These are phyloP conservation scores for Coprinopsis strossmayeri DNA, from an alignment of 768 basidiomycete genomes.

Conservation along the genomic window DNA sequence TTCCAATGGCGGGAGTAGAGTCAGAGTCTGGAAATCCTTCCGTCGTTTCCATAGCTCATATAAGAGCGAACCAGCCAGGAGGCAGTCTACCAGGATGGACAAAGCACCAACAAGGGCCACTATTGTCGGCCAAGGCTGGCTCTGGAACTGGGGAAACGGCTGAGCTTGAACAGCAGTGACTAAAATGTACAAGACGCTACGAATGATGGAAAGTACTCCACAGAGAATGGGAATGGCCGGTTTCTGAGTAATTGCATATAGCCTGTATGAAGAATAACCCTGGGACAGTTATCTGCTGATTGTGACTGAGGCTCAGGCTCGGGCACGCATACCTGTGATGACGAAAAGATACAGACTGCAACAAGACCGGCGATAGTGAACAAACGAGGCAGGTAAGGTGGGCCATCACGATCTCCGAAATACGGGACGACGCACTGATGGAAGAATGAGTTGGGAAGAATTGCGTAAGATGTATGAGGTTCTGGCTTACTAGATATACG, in stretches of 20 bases:
- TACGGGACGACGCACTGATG: conserved; percentile 9
- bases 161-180: not conserved
- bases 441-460: not conserved
- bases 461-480: not conserved
- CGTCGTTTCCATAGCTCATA: not conserved
- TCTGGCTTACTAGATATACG: conserved; percentile 7
- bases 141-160: not conserved
- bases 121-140: not conserved
- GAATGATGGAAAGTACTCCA: not conserved
- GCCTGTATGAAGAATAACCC: not conserved
- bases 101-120: not conserved
- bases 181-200: not conserved
- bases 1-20: not conserved
- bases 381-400: conserved; percentile 1
- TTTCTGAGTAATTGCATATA: not conserved
- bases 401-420: conserved; percentile 1
- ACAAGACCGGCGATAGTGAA: conserved; percentile 7
- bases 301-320: not conserved
- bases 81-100: not conserved
- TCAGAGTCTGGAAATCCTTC: not conserved
- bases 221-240: not conserved
- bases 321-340: conserved; percentile 8
- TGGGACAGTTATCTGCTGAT: too few relatives aligned
- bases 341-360: conserved; percentile 9
- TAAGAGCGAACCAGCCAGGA: not conserved